Percentiles rank a stretch among this genome's conserved stretches.
Conservation (phyloP, 1,284 basidiomycete genomes). For the Sutorius eximius region DNA sequence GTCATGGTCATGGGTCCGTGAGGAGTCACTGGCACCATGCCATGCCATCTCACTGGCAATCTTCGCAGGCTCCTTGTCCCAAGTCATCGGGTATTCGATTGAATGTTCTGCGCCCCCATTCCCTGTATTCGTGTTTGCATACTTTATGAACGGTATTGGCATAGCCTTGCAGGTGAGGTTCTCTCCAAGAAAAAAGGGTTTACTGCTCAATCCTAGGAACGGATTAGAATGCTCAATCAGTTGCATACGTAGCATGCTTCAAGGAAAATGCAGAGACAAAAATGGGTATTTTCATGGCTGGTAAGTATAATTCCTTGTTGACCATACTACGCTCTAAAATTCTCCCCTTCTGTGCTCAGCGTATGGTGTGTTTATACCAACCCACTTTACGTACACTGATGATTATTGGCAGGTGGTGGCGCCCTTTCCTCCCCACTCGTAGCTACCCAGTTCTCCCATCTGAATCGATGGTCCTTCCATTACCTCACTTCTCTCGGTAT, state of each 20-base stretch:
- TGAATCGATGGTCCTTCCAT: slow-evolving; percentile 58
- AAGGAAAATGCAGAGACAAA: slow-evolving; percentile 24
- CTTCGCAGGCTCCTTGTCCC: slow-evolving; percentile 31
- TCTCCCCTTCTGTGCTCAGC: slow-evolving; percentile 29
- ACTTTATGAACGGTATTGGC: slow-evolving; percentile 61
- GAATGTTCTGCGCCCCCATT: slow-evolving; percentile 60
- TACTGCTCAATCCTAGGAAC: neutral
- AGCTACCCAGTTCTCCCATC: slow-evolving; percentile 58
- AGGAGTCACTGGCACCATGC: too few relatives aligned
- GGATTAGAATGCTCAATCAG: slow-evolving; percentile 29
- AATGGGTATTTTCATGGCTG: slow-evolving; percentile 29
- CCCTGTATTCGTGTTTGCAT: slow-evolving; percentile 57
- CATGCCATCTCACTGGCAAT: neutral
- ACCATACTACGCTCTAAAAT: neutral
- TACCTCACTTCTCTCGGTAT: slow-evolving; percentile 61
- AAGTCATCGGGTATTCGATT: slow-evolving; percentile 49
- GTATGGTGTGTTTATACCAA: slow-evolving; percentile 6
- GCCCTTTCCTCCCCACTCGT: slow-evolving; percentile 59
- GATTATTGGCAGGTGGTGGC: slow-evolving; percentile 45
- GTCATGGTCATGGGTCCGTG: slow-evolving; percentile 29
- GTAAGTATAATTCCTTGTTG: slow-evolving; percentile 3
- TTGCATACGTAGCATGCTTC: slow-evolving; percentile 27
- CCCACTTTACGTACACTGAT: neutral
- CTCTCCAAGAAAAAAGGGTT: neutral
- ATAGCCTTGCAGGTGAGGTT: slow-evolving; percentile 38